Evolutionary conservation across 179 eudicot genomes (phyloP), one percentile per base, ranked within the genome.

Genomic region (Vitellaria paradoxa): DNA sequence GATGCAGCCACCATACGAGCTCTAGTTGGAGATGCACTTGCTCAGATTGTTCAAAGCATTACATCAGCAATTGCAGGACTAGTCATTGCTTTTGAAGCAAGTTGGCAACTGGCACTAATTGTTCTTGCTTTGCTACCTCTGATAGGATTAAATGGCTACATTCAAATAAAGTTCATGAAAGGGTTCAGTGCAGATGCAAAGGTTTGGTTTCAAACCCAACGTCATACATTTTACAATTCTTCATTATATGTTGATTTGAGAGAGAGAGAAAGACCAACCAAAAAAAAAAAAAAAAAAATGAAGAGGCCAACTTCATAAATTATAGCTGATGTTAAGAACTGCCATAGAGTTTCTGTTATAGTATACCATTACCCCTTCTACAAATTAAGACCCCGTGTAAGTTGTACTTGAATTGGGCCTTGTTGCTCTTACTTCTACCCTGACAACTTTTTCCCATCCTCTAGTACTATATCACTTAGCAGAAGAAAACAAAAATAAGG

Each of bases 171-270:
- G 65, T 76, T 80, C 75, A 15, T 80, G 65, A 71, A 80, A 70
- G 82, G 83, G 11, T 72, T 77, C 47, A 76, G 77, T 61, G 68
- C 77, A 46, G 69, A 81, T 53, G 84, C 93, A 3, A 88, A 90
- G 91, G 91, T 88, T 74, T 63, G 82, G 11, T 46, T 55, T 40
- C 18, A 55, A 66, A 67, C 26, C 37, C 37, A 30, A 30, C 37
- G 2, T 30, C 37, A 30, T 30, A 30, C 37, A 30, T 21, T 20
- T 30, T 4, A 66, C 9, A 9, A 15, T 26, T 55, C 7, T 7
- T 37, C 18, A 10, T 20, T 4, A 40, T 50, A 64, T 65, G 50
- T 4, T 26, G 18, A 73, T 15, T 60, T 45, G 8, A 59, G 21
- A 17, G 12, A 2, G 37, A 30, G 37, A 30, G 37, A 30, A 2